These are phyloP conservation scores for Xylariaceae sp. DNA, from an alignment of 2,329 filamentous ascomycete genomes.

Conservation along the genomic window DNA sequence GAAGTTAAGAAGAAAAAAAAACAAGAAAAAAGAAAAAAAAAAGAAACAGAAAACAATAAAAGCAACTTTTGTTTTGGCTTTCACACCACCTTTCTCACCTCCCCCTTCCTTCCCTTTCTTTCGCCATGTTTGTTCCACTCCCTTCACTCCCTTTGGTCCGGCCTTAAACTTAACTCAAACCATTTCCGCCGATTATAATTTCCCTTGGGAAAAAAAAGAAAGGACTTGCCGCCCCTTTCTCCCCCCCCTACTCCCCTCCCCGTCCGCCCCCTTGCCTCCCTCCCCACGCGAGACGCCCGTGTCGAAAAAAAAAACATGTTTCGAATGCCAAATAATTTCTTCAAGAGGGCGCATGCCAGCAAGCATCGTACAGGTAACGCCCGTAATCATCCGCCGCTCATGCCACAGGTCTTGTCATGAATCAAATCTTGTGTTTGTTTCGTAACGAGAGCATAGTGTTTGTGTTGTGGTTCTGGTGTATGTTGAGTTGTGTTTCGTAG, in stretches of 20 bases:
- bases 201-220: constrained; percentile 1
- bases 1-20: too few relatives aligned
- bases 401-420: constrained; percentile 9
- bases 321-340: constrained; percentile 18
- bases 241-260: too few relatives aligned
- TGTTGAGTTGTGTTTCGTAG: constrained; percentile 2
- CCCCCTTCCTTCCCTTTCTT: background rate
- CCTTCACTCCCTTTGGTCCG: background rate
- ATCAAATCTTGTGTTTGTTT: constrained; percentile 8
- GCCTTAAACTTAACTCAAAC: background rate
- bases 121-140: background rate
- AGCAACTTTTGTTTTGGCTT: constrained; percentile 3
- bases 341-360: constrained; percentile 6
- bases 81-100: background rate
- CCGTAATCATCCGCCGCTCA: constrained; percentile 10
- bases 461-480: too few relatives aligned
- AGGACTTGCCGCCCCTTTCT: background rate
- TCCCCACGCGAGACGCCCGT: constrained; percentile 15
- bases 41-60: constrained; percentile 4
- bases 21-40: too few relatives aligned
- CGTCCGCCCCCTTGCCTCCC: too few relatives aligned
- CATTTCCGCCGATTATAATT: constrained; percentile 8
- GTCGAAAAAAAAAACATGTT: constrained; percentile 4
- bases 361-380: constrained; percentile 9
- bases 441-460: too few relatives aligned